Conservation (phyloP, 176 grass and related monocot genomes). For the Oryza meyeriana region DNA sequence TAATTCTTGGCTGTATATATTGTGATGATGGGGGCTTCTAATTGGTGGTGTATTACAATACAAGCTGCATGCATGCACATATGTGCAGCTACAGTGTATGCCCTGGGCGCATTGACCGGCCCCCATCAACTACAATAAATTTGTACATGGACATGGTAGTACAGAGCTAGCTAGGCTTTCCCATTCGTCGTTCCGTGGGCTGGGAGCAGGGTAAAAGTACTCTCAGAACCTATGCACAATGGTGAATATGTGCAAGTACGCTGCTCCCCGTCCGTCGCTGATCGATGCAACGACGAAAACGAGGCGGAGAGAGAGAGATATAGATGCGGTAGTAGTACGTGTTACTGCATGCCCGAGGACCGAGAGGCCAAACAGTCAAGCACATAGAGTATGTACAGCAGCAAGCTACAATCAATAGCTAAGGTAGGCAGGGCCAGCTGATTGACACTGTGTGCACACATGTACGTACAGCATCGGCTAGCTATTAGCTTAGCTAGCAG, state of each 20-base stretch:
- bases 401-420: too few relatives aligned
- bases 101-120: slow-evolving; percentile 40
- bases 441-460: slow-evolving; percentile 28
- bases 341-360: background rate
- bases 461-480: background rate
- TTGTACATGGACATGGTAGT: background rate
- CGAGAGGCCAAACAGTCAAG: background rate
- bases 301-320: background rate
- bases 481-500: background rate
- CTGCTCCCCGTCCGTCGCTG: background rate
- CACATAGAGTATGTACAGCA: too few relatives aligned
- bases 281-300: background rate
- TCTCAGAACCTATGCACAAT: background rate
- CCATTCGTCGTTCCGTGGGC: background rate
- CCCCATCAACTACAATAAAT: background rate
- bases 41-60: background rate
- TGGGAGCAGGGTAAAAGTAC: background rate
- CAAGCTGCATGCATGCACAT: too few relatives aligned
- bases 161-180: background rate
- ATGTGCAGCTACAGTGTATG: slow-evolving; percentile 22
- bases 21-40: background rate
- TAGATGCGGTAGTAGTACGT: background rate
- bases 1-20: background rate
- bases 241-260: slow-evolving; percentile 9
- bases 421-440: background rate